Evolutionary conservation across 441 rosid genomes (phyloP).

Genomic region (Metrosideros polymorpha): DNA sequence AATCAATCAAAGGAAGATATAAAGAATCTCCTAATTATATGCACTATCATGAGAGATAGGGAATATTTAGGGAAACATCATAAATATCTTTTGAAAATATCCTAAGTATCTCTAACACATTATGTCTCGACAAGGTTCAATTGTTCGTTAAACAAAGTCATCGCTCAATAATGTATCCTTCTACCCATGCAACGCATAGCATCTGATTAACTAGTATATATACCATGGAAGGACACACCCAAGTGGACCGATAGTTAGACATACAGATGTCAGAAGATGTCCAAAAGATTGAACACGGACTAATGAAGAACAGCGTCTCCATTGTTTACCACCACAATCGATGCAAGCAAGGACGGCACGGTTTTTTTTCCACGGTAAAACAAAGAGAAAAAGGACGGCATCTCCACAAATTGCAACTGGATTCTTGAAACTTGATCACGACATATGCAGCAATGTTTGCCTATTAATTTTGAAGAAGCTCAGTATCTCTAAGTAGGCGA

Average conservation of each 20-base stretch:
- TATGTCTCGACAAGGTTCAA: too few species aligned
- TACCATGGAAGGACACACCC: too few species aligned
- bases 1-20: too few species aligned
- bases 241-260: background rate
- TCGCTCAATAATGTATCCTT: too few species aligned
- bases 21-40: too few species aligned
- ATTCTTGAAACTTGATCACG: background rate
- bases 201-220: too few species aligned
- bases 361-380: background rate
- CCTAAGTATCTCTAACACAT: too few species aligned
- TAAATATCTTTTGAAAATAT: too few species aligned
- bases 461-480: background rate
- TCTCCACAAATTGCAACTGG: background rate
- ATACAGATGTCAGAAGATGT: constrained; percentile 37
- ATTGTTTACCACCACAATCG: constrained; percentile 6
- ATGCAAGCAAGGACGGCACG: constrained; percentile 87
- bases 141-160: too few species aligned
- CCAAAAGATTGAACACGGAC: constrained; percentile 29
- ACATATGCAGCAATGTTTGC: background rate
- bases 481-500: background rate
- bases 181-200: too few species aligned
- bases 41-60: too few species aligned
- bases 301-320: background rate
- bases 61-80: too few species aligned
- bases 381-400: background rate